Conservation (phyloP, 495 filamentous ascomycete genomes). For the Copromyces sp. region DNA sequence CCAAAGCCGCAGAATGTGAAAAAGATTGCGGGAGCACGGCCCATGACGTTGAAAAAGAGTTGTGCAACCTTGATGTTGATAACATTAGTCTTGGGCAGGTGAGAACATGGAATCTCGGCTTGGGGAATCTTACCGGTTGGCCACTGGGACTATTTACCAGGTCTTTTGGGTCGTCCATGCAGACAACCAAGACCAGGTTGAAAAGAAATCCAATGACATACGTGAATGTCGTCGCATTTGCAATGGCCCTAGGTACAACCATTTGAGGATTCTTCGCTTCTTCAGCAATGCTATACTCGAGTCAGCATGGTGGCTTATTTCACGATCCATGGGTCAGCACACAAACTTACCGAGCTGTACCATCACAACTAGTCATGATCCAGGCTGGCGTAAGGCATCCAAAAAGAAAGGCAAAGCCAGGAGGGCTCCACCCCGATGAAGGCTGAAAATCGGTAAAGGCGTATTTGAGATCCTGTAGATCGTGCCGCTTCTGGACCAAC, state of each 20-base stretch:
- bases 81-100: background rate
- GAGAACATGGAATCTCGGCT: background rate
- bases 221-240: slow-evolving; percentile 47
- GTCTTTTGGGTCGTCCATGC: slow-evolving; percentile 43
- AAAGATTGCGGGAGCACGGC: slow-evolving; percentile 46
- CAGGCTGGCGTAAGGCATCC: slow-evolving; percentile 60
- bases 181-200: slow-evolving; percentile 53
- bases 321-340: background rate
- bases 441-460: slow-evolving; percentile 54
- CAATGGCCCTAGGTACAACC: slow-evolving; percentile 52
- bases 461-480: slow-evolving; percentile 50
- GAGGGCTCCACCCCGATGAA: slow-evolving; percentile 50
- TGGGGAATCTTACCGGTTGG: slow-evolving; percentile 35
- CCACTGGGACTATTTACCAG: slow-evolving; percentile 38
- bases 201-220: slow-evolving; percentile 52
- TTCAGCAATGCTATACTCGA: slow-evolving; percentile 39
- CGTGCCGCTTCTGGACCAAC: slow-evolving; percentile 41
- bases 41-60: slow-evolving; percentile 53
- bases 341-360: slow-evolving; percentile 19
- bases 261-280: slow-evolving; percentile 49
- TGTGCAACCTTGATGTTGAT: slow-evolving; percentile 35
- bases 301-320: background rate
- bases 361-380: slow-evolving; percentile 41
- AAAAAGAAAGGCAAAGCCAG: slow-evolving; percentile 59
- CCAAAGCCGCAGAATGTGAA: slow-evolving; percentile 50